Conservation (phyloP, 2,329 filamentous ascomycete genomes). For the Colletotrichum lini region DNA sequence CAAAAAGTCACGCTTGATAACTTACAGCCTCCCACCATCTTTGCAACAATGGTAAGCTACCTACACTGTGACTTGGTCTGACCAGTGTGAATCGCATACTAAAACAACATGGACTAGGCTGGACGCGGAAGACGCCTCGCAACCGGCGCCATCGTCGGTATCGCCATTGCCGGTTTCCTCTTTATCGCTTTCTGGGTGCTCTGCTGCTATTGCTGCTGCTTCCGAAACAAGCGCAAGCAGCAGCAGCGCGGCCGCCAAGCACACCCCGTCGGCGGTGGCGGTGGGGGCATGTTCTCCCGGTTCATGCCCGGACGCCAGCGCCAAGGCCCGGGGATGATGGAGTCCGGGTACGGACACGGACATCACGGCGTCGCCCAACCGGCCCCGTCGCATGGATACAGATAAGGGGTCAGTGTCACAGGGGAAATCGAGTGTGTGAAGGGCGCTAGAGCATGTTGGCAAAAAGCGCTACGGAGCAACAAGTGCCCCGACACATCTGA, state of each 20-base stretch:
- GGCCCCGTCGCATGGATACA: constrained; percentile 23
- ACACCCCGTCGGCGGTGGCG: constrained; percentile 14
- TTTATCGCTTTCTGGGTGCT: constrained; percentile 32
- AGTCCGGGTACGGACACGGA: constrained; percentile 29
- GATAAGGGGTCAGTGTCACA: background rate
- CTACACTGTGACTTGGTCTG: too few relatives aligned
- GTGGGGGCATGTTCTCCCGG: constrained; percentile 24
- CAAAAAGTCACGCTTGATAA: background rate
- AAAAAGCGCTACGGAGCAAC: background rate
- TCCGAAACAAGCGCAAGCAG: constrained; percentile 39
- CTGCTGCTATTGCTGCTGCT: constrained; percentile 42
- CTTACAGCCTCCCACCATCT: too few relatives aligned
- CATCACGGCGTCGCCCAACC: constrained; percentile 28
- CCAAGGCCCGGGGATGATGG: constrained; percentile 34
- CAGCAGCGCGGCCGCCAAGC: constrained; percentile 18
- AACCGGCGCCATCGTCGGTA: constrained; percentile 41
- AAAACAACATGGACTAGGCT: constrained; percentile 5
- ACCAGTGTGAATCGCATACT: background rate
- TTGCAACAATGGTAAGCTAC: constrained; percentile 22
- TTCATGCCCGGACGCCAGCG: constrained; percentile 25
- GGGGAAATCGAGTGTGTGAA: background rate
- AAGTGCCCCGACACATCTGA: background rate
- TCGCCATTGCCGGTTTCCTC: constrained; percentile 40
- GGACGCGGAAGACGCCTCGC: constrained; percentile 41
- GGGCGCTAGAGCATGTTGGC: too few relatives aligned